phyloP scores from a whole-genome alignment of 768 basidiomycete species.

The Termitomyces sp. region DNA sequence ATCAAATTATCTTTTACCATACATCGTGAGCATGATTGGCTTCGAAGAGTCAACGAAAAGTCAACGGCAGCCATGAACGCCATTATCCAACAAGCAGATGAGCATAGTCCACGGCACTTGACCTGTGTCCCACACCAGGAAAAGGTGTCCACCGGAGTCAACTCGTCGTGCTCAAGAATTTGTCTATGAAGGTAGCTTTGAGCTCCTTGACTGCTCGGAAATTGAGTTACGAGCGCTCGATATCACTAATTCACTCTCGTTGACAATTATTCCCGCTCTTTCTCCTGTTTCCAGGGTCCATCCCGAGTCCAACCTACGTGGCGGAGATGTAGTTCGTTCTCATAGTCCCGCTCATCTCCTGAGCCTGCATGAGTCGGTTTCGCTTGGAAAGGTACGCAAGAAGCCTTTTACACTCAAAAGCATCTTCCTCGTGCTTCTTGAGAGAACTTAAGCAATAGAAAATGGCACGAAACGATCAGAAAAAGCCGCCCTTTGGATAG shows the following conservation, averaged over 20 bases:
- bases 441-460: background rate
- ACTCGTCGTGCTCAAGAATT: background rate
- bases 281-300: background rate
- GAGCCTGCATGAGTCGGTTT: background rate
- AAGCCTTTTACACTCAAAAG: no score
- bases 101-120: background rate
- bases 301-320: background rate
- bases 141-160: background rate
- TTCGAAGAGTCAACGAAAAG: background rate
- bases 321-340: background rate
- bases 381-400: background rate
- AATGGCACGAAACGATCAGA: no score
- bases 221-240: background rate
- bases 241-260: background rate
- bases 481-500: background rate
- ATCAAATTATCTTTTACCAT: background rate
- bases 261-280: background rate
- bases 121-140: background rate
- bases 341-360: background rate
- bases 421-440: background rate
- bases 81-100: background rate
- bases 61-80: background rate
- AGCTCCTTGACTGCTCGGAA: no score
- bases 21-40: background rate
- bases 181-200: background rate